Evolutionary conservation across 768 basidiomycete genomes (phyloP).

Genomic region (Serendipita sp.): DNA sequence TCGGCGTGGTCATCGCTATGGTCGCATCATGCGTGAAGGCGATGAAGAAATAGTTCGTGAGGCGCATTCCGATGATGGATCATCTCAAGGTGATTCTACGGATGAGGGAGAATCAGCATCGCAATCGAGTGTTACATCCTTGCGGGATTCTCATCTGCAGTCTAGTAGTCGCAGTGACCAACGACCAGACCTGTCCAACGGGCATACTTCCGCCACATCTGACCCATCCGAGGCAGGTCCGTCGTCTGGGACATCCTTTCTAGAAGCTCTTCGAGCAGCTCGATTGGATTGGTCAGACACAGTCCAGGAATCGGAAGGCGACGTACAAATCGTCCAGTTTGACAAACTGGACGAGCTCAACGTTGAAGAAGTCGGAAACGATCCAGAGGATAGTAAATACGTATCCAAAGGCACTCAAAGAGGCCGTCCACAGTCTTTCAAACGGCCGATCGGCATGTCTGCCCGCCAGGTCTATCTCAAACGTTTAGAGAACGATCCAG

Average conservation of each 20-base stretch:
- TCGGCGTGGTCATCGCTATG: neutral
- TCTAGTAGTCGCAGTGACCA: neutral
- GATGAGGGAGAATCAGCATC: slow-evolving; percentile 7
- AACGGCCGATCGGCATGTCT: slow-evolving; percentile 34
- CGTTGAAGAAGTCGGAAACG: slow-evolving; percentile 13
- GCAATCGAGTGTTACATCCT: neutral
- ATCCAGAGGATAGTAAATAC: slow-evolving; percentile 7
- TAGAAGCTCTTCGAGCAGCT: slow-evolving; percentile 6
- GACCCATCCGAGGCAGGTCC: neutral
- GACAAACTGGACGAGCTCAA: slow-evolving; percentile 30
- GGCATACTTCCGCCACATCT: neutral
- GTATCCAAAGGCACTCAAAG: slow-evolving; percentile 10
- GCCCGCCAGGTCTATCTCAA: slow-evolving; percentile 79
- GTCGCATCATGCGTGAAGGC: slow-evolving; percentile 7
- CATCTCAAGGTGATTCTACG: neutral
- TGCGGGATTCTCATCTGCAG: neutral
- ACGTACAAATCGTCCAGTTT: slow-evolving; percentile 70
- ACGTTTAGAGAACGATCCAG: slow-evolving; percentile 67
- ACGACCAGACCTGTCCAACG: neutral
- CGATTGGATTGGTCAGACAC: slow-evolving; percentile 10
- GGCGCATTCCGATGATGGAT: neutral
- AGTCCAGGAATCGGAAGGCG: slow-evolving; percentile 20
- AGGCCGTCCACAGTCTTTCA: slow-evolving; percentile 12
- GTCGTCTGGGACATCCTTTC: neutral
- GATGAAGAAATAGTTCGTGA: slow-evolving; percentile 12